phyloP scores from a whole-genome alignment of 257 asterid genomes.

The Solanum corneliomulleri region DNA sequence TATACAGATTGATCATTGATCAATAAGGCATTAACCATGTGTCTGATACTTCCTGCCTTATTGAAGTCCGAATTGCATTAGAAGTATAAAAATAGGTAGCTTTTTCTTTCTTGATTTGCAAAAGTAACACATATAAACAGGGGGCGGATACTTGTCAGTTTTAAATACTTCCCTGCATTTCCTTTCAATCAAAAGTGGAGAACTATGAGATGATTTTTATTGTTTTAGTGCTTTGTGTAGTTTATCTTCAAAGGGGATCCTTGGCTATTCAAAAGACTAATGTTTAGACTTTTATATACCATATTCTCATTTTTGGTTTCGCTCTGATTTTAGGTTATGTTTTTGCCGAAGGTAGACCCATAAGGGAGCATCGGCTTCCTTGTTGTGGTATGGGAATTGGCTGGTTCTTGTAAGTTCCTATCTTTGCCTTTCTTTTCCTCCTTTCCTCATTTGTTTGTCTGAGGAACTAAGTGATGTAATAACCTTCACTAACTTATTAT shows the following conservation, averaged over 20 bases:
- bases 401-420: conserved; percentile 76
- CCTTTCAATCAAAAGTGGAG: background rate
- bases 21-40: background rate
- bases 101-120: background rate
- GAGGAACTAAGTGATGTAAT: background rate
- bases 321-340: conserved; percentile 40
- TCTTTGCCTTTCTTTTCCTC: background rate
- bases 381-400: conserved; percentile 92
- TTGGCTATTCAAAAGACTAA: background rate
- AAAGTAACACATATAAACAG: background rate
- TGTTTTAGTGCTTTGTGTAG: background rate
- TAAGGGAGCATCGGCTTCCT: conserved; percentile 62
- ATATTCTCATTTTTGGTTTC: background rate
- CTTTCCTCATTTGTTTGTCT: background rate
- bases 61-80: background rate
- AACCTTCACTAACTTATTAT: background rate
- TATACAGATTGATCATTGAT: background rate
- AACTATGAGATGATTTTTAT: background rate
- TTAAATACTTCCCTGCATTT: background rate
- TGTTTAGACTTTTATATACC: background rate
- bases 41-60: background rate
- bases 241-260: background rate
- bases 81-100: background rate
- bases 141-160: background rate
- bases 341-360: conserved; percentile 35